A percentile compares a stretch with the other conserved stretches of the same genome.
Evolutionary conservation across 768 basidiomycete species (phyloP).

Genomic region (Ramaria sp.): DNA sequence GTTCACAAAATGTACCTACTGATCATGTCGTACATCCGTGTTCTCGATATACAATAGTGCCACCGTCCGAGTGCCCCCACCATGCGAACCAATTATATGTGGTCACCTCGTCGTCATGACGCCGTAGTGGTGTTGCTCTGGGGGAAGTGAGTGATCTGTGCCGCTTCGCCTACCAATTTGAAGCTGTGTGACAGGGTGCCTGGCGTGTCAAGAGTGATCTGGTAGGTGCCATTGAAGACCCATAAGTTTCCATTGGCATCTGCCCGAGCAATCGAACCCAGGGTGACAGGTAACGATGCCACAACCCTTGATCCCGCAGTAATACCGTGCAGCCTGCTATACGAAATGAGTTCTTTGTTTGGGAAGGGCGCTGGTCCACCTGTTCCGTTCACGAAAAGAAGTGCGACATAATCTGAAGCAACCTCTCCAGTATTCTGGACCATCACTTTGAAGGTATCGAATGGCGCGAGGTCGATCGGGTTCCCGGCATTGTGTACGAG

Average conservation of each 20-base stretch:
- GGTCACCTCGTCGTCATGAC: not conserved
- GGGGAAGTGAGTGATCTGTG: conserved; percentile 33
- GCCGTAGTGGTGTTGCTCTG: conserved; percentile 13
- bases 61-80: too few species aligned
- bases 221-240: conserved; percentile 36
- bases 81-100: too few species aligned
- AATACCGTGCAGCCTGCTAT: conserved; percentile 31
- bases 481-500: conserved; percentile 22
- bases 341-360: conserved; percentile 41
- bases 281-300: conserved; percentile 31
- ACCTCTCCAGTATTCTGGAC: conserved; percentile 39
- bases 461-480: conserved; percentile 31
- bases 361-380: conserved; percentile 41
- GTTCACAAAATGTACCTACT: too few species aligned
- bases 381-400: conserved; percentile 39
- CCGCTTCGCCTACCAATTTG: conserved; percentile 30
- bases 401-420: conserved; percentile 44
- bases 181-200: conserved; percentile 30
- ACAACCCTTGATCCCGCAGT: conserved; percentile 19
- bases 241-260: conserved; percentile 35
- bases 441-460: conserved; percentile 38
- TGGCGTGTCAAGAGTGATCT: conserved; percentile 31
- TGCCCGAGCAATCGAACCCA: conserved; percentile 39
- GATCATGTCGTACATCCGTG: too few species aligned
- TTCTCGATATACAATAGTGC: too few species aligned